Conservation (phyloP, 2,329 filamentous ascomycete species). For the Aspergillus neotritici region DNA sequence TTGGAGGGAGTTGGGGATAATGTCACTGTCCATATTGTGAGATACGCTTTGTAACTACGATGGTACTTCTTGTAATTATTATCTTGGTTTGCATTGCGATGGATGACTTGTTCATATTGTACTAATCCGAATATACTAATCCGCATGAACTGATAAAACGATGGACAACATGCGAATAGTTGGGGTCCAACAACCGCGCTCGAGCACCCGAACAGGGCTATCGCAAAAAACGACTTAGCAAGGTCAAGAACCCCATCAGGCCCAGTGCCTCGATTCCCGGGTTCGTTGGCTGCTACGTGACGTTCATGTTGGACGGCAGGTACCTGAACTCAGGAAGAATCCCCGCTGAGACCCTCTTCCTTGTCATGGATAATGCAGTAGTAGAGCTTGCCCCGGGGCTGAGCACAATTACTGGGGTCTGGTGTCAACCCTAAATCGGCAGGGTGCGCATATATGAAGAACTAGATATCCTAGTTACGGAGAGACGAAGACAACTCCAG, state of each 20-base stretch:
- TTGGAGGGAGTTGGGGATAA: no score
- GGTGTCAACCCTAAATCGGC: no score
- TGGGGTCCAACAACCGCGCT: conserved; percentile 5
- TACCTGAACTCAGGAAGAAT: conserved; percentile 66
- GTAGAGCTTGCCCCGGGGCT: conserved; percentile 47
- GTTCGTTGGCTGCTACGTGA: conserved; percentile 18
- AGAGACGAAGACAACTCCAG: no score
- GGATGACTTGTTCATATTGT: neutral
- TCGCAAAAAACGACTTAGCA: no score
- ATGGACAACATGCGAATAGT: neutral
- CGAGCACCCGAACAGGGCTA: conserved; percentile 1
- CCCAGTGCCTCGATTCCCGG: conserved; percentile 24
- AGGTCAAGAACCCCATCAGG: conserved; percentile 18
- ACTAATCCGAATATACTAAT: no score
- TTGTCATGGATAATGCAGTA: conserved; percentile 59
- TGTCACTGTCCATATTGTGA: no score
- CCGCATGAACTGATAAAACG: no score
- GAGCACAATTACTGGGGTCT: neutral
- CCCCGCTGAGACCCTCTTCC: conserved; percentile 58
- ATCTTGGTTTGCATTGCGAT: neutral
- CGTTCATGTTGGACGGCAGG: conserved; percentile 22
- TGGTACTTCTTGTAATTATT: neutral
- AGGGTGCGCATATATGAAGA: no score
- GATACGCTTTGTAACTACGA: no score
- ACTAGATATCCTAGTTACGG: no score